Evolutionary conservation across 805 yeast species (phyloP).

Genomic region (Candida ascalaphidarum): DNA sequence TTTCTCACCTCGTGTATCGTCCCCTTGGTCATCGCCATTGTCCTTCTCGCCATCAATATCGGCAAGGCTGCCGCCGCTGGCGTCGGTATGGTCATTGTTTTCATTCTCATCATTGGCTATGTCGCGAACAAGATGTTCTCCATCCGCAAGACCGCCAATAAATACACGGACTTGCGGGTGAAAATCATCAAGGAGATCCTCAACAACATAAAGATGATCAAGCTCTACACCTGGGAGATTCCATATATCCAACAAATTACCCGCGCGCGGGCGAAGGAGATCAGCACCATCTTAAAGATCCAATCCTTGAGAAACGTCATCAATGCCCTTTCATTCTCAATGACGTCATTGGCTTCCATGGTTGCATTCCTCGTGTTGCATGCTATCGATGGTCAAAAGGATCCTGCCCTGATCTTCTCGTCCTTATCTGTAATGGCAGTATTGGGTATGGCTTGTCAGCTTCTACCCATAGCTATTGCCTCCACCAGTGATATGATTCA

Average conservation of each 20-base stretch:
- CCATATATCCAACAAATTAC: constrained; percentile 7
- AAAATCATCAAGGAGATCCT: constrained; percentile 7
- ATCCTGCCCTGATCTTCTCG: constrained; percentile 7
- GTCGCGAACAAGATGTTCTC: constrained; percentile 3
- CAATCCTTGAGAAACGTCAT: constrained; percentile 7
- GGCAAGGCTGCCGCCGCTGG: constrained; percentile 11
- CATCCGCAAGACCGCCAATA: constrained; percentile 4
- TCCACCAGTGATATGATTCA: constrained; percentile 6
- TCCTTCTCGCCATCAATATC: constrained; percentile 8
- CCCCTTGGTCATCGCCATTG: constrained; percentile 6
- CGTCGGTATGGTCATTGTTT: constrained; percentile 6
- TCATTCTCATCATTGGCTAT: constrained; percentile 2
- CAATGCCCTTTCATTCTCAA: constrained; percentile 5
- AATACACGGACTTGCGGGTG: constrained; percentile 9
- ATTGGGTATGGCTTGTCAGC: constrained; percentile 8
- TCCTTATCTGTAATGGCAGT: no score
- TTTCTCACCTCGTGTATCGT: constrained; percentile 5
- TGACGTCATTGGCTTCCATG: constrained; percentile 8
- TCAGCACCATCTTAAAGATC: constrained; percentile 5
- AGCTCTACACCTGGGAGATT: constrained; percentile 11
- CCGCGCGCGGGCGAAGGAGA: constrained; percentile 5
- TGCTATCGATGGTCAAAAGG: constrained; percentile 3
- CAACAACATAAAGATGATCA: constrained; percentile 10
- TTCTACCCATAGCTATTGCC: constrained; percentile 5
- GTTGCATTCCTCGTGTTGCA: constrained; percentile 9